phyloP scores from a whole-genome alignment of 1,284 basidiomycete species.

The Mycena sp. region DNA sequence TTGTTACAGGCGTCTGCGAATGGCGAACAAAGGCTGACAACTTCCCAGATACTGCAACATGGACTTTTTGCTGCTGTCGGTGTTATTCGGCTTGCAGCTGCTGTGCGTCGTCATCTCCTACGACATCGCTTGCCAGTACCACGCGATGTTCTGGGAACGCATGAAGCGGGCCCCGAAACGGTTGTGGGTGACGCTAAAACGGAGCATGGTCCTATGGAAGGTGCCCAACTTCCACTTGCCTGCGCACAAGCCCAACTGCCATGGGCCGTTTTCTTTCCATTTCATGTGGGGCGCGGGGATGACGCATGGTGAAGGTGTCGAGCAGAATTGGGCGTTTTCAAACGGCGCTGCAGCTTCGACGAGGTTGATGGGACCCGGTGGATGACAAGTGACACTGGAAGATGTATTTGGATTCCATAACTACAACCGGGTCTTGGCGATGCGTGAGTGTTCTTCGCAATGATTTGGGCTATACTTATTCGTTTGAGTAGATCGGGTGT shows the following conservation, averaged over 20 bases:
- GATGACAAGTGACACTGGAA: background rate
- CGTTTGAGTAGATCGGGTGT: background rate
- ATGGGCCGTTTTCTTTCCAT: background rate
- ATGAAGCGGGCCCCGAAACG: background rate
- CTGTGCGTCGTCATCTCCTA: background rate
- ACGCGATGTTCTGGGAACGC: background rate
- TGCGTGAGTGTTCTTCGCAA: constrained; percentile 3
- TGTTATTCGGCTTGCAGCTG: background rate
- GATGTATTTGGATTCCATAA: constrained; percentile 1
- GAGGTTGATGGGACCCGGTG: background rate
- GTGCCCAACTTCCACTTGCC: constrained; percentile 27
- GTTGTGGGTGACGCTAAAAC: background rate
- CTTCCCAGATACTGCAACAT: background rate
- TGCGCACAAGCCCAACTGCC: background rate
- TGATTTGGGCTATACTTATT: background rate
- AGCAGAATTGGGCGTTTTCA: too few relatives aligned
- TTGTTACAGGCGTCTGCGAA: background rate
- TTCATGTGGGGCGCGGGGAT: background rate
- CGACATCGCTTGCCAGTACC: constrained; percentile 15
- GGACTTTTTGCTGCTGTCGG: constrained; percentile 6
- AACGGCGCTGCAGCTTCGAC: background rate
- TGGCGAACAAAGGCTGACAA: background rate
- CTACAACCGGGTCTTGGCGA: background rate
- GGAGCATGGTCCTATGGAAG: background rate
- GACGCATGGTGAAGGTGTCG: too few relatives aligned